phyloP scores from a whole-genome alignment of 768 basidiomycete genomes.

The Psilocybe cyanescens region DNA sequence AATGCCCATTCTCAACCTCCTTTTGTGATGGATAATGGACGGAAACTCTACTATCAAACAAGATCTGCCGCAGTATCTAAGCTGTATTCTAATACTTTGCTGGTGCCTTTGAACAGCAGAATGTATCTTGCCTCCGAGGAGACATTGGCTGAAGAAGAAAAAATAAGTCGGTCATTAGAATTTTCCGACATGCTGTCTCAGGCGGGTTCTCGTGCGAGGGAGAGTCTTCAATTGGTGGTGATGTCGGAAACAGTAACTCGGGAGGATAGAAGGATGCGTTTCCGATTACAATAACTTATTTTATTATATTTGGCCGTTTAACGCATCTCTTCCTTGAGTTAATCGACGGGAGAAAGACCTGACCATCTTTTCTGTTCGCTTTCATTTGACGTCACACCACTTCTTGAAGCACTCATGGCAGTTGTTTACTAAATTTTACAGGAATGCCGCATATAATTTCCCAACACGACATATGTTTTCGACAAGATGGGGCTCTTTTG shows the following conservation, averaged over 20 bases:
- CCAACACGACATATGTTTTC: no score
- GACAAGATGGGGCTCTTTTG: no score
- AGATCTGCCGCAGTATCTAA: neutral
- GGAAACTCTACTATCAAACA: neutral
- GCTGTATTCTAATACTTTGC: slow-evolving; percentile 1
- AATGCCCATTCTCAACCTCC: neutral
- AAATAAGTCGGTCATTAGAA: neutral
- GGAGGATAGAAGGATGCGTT: neutral
- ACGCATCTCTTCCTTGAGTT: neutral
- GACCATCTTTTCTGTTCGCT: no score
- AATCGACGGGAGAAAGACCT: neutral
- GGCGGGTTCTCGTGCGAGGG: neutral
- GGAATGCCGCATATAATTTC: no score
- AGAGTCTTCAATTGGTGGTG: neutral
- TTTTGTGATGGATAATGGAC: neutral
- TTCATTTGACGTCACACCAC: no score
- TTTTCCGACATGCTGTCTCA: neutral
- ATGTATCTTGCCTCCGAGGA: neutral
- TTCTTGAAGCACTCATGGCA: neutral
- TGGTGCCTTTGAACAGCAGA: neutral
- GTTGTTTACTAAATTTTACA: neutral
- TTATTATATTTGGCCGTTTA: no score
- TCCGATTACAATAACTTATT: neutral
- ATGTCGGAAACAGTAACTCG: neutral
- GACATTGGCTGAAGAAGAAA: no score